phyloP scores from a whole-genome alignment of 2,329 filamentous ascomycete genomes.

The Ceratocystis destructans region DNA sequence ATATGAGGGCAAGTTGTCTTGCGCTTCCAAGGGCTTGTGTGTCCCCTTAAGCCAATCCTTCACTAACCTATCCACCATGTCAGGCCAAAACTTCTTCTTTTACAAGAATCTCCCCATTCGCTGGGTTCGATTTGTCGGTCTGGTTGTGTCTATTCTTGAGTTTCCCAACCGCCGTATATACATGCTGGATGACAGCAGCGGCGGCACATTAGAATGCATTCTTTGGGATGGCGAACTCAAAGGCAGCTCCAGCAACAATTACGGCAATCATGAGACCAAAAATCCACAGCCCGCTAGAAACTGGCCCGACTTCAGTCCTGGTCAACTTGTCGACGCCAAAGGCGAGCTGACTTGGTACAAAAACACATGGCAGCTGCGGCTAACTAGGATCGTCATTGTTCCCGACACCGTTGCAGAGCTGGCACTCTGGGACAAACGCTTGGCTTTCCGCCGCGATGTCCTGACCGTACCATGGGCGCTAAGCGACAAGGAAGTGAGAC shows the following conservation, averaged over 20 bases:
- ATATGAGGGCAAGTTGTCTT: slow-evolving; percentile 35
- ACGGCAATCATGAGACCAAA: neutral
- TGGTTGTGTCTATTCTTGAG: slow-evolving; percentile 47
- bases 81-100: slow-evolving; percentile 47
- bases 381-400: slow-evolving; percentile 37
- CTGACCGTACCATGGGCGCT: slow-evolving; percentile 44
- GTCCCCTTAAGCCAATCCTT: neutral
- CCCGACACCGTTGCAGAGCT: slow-evolving; percentile 43
- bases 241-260: slow-evolving; percentile 13
- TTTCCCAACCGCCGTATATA: slow-evolving; percentile 35
- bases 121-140: slow-evolving; percentile 57
- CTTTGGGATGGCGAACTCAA: slow-evolving; percentile 22
- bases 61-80: neutral
- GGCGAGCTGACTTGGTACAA: slow-evolving; percentile 38
- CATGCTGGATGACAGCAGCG: slow-evolving; percentile 53
- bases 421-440: slow-evolving; percentile 43
- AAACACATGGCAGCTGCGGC: slow-evolving; percentile 37
- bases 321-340: slow-evolving; percentile 43
- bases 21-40: neutral
- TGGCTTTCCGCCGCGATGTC: slow-evolving; percentile 36
- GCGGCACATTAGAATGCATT: slow-evolving; percentile 41
- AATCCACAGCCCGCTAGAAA: neutral
- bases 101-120: slow-evolving; percentile 61
- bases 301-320: slow-evolving; percentile 22
- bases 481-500: slow-evolving; percentile 31